Percentiles rank a stretch among this genome's conserved stretches.
Evolutionary conservation across 768 basidiomycete species (phyloP).

Genomic region (Megacollybia marginata): DNA sequence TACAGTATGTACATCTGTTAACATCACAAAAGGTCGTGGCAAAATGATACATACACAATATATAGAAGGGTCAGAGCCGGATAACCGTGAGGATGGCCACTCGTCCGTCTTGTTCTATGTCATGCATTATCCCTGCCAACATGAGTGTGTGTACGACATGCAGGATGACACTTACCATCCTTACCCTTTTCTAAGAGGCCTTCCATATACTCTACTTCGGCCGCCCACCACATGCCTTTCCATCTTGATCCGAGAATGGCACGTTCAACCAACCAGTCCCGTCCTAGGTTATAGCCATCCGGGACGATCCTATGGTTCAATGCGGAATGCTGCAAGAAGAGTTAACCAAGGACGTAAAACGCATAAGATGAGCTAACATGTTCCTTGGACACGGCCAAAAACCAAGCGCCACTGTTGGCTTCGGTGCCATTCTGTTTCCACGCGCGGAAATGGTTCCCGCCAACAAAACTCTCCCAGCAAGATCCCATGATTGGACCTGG

Average conservation of each 20-base stretch:
- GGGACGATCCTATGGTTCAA: slow-evolving; percentile 68
- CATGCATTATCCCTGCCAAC: slow-evolving; percentile 65
- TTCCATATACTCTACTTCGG: slow-evolving; percentile 68
- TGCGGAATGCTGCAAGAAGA: slow-evolving; percentile 35
- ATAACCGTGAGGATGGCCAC: slow-evolving; percentile 71
- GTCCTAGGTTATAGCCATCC: slow-evolving; percentile 72
- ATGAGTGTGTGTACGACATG: neutral
- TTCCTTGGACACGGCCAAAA: slow-evolving; percentile 76
- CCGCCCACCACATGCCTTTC: slow-evolving; percentile 66
- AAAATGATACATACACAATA: too few relatives aligned
- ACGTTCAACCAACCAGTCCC: slow-evolving; percentile 67
- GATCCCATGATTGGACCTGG: slow-evolving; percentile 62
- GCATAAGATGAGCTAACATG: slow-evolving; percentile 25
- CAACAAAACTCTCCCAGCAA: slow-evolving; percentile 81
- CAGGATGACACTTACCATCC: slow-evolving; percentile 37
- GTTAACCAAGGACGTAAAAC: neutral
- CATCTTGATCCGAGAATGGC: slow-evolving; percentile 56
- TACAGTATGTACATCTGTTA: too few relatives aligned
- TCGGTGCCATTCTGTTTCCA: slow-evolving; percentile 83
- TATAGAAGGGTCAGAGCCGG: slow-evolving; percentile 20
- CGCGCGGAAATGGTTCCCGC: slow-evolving; percentile 82
- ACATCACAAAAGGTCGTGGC: too few relatives aligned
- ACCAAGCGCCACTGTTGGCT: slow-evolving; percentile 76
- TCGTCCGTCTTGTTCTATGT: slow-evolving; percentile 72
- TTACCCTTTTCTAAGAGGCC: slow-evolving; percentile 65